Conservation (phyloP, 2,329 filamentous ascomycete genomes). For the Ascochyta koolunga region DNA sequence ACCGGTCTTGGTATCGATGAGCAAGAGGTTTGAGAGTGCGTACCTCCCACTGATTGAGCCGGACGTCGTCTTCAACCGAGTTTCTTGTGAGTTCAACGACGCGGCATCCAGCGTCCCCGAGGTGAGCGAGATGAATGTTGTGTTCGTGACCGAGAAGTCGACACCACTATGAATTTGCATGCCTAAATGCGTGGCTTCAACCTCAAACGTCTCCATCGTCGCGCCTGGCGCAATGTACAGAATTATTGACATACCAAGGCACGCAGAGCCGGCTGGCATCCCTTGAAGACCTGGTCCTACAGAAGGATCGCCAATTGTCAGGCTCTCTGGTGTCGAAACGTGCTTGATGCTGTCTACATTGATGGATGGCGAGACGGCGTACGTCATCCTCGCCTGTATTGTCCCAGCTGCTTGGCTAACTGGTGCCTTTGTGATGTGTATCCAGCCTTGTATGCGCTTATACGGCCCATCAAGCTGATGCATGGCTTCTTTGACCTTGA, state of each 20-base stretch:
- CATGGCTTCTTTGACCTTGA: constrained; percentile 39
- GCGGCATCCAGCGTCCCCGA: constrained; percentile 44
- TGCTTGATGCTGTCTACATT: constrained; percentile 40
- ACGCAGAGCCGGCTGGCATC: constrained; percentile 33
- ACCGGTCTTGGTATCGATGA: constrained; percentile 50
- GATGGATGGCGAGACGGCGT: constrained; percentile 46
- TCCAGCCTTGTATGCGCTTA: constrained; percentile 47
- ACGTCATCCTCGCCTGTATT: constrained; percentile 44
- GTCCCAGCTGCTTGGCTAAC: constrained; percentile 43
- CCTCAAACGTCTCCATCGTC: constrained; percentile 41
- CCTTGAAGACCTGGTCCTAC: constrained; percentile 35
- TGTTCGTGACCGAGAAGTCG: constrained; percentile 41
- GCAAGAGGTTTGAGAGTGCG: constrained; percentile 49
- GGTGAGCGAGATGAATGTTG: constrained; percentile 41
- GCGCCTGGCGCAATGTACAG: constrained; percentile 46
- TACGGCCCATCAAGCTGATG: constrained; percentile 41
- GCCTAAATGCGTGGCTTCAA: constrained; percentile 47
- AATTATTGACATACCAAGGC: constrained; percentile 47
- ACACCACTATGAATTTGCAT: constrained; percentile 45
- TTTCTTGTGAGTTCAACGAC: constrained; percentile 47
- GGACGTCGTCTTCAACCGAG: constrained; percentile 47
- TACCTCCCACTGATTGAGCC: constrained; percentile 52
- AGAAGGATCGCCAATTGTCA: constrained; percentile 36
- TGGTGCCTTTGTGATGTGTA: constrained; percentile 46
- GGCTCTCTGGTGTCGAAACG: constrained; percentile 24